phyloP scores from a whole-genome alignment of 345 rosid species.

The Euphorbia tirucalli region DNA sequence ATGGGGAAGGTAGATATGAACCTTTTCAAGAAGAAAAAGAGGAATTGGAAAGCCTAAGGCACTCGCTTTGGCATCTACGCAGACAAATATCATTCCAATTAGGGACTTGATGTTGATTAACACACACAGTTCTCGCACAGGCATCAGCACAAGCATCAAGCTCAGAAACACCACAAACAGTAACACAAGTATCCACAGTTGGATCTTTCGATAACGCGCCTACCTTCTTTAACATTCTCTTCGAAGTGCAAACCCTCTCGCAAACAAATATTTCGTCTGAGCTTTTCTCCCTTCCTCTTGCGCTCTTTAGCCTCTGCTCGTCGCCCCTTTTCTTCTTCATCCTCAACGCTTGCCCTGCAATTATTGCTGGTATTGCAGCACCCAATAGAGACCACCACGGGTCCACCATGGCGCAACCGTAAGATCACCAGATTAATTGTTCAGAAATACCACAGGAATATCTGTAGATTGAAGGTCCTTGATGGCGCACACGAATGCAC shows the following conservation, averaged over 20 bases:
- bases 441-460: too few relatives aligned
- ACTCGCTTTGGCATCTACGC: slow-evolving; percentile 75
- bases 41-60: slow-evolving; percentile 55
- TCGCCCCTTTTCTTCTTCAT: slow-evolving; percentile 59
- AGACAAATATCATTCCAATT: slow-evolving; percentile 89
- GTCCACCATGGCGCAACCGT: slow-evolving; percentile 58
- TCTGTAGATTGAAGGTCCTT: too few relatives aligned
- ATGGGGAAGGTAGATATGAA: background rate
- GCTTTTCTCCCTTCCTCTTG: slow-evolving; percentile 76
- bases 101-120: slow-evolving; percentile 84
- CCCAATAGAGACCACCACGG: slow-evolving; percentile 75
- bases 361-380: slow-evolving; percentile 67
- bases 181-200: slow-evolving; percentile 69
- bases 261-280: slow-evolving; percentile 84
- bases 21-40: slow-evolving; percentile 28
- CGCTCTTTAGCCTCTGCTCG: slow-evolving; percentile 69
- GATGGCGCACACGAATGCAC: too few relatives aligned
- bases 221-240: slow-evolving; percentile 81
- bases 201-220: slow-evolving; percentile 86
- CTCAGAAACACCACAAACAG: slow-evolving; percentile 88
- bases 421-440: too few relatives aligned
- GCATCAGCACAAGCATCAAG: slow-evolving; percentile 92
- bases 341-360: slow-evolving; percentile 67
- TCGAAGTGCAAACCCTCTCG: slow-evolving; percentile 87
- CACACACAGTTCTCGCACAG: slow-evolving; percentile 77